Base-by-base conservation (phyloP, 257 asterid genomes). In the Solanum etuberosum region DNA sequence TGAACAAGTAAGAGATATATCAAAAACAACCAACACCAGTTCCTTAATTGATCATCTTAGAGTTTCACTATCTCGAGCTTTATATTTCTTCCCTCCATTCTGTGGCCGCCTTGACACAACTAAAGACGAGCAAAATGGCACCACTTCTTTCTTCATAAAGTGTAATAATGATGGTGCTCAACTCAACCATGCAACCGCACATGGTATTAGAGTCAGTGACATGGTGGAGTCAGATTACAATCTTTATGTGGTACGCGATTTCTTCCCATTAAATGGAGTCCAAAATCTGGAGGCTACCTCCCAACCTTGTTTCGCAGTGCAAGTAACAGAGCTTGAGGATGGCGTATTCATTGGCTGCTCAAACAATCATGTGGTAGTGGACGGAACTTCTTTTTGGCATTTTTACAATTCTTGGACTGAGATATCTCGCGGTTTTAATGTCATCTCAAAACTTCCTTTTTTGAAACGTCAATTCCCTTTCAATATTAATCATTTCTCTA, bases 301-400 rank as follows among this genome's bases (percentile, higher is more conserved):
- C 1, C 85, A 87, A 29, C 95, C 94, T 21, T 59, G 87, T 87
- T 76, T 93, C 0, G 93, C 88, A 1, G 92, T 92, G 11, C 94
- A 92, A 29, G 86, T 90, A 25, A 93, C 93, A 0, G 90, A 92
- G 90, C 91, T 93, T 1, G 83, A 6, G 5, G 93, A 92, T n/a
- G 96, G 94, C 23, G 23, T 81, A 38, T 93, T 93, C 70, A 78
- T 93, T 3, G 93, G 87, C 6, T 86, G 89, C 90, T 20, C 94
- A 2, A 90, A 88, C 20, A 91, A 92, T 78, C 96, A 92, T 34
- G 78, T 40, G 25, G 67, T 90, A 2, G 67, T 82, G 0, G 94
- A 93, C 12, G 94, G 93, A 16, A 46, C 84, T 1, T 90, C 93
- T 1, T 92, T 93, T 84, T 92, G 92, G 93, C 91, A 90, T 37